Base-by-base conservation (phyloP, 2,329 filamentous ascomycete genomes). In the Cephalotrichum gorgonifer region DNA sequence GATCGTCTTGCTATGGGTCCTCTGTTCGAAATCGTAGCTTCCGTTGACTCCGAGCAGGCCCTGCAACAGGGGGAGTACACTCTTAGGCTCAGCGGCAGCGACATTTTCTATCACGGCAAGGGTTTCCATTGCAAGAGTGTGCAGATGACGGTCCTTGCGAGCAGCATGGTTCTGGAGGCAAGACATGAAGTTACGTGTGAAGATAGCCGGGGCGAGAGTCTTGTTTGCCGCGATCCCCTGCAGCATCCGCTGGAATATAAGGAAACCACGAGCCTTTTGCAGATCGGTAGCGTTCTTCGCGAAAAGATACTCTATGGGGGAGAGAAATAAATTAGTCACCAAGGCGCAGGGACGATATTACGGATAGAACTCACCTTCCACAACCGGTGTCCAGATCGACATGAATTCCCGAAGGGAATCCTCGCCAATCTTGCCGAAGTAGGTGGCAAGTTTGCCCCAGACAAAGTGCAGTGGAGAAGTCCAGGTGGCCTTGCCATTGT, bases 241-340 rank as follows among this genome's bases (percentile, higher is more conserved):
- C 4, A 96, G 68, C 57, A 89, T 79, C 59, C 85, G 87, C 57
- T 85, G 81, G 58, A 95, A 88, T 2, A 97, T 76, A 58, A 89
- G 80, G 66, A 97, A 90, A 0, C 93, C 93, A 64, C 88, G 89
- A 59, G 88, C 88, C 64, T 96, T 97, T 50, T 94, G 85, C 56
- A 90, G 87, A 39, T 89, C 82, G 1, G 89, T 94, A 4, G 90
- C 85, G 12, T 78, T 80, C 50, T 84, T 79, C 4, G 87, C 83
- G 62, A 97, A 96, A 3, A 96, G 74, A 9, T 85, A 85, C 60
- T 91, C 86, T 91, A 54, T 27, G 9, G 6, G n/a, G n/a, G n/a
- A 22, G 26, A 25, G 8, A 38, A 8, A 1, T 6, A 25, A 15
- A 11, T 43, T 43, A 43, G 46, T 25, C 30, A 42, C 14, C 5